Evolutionary conservation across 2,329 filamentous ascomycete genomes (phyloP), one percentile per base, ranked within the genome.

Genomic region (Colletotrichum destructivum): DNA sequence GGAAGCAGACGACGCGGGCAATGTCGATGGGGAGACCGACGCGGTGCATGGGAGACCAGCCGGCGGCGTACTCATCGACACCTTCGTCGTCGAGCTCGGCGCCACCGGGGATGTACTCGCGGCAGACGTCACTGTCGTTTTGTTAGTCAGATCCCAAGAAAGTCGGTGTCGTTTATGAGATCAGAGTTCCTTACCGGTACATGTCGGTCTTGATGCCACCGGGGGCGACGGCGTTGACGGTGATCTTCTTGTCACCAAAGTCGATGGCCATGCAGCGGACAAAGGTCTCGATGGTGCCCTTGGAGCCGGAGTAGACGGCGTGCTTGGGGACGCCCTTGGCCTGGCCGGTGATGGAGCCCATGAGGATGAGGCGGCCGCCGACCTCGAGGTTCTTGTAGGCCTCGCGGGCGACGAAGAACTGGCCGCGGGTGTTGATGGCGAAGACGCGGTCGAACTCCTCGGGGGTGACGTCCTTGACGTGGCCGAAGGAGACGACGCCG

Each of bases 241-340:
- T 92, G 79, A 92, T 91, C 67, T 89, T 88, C 77, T 90, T 87
- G 83, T 91, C 88, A 65, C 91, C 89, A 75, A 88, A 90, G 84
- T 93, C 88, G 57, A 90, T 91, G 6, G 93, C 91, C 82, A 94
- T 92, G 76, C 88, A 90, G 80, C 93, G 91, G 75, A 93, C 91
- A 81, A 94, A 93, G 13, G 91, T 92, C 82, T 94, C 93, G 72
- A 94, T 91, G 47, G 93, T 90, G 76, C 92, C 93, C 86, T 95
- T 95, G 81, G 87, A 90, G 16, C 90, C 92, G 26, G 92, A 92
- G 86, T 95, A 95, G 59, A 95, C 86, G 16, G 91, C 87, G 80
- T 94, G 92, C 78, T 90, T 89, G 72, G 91, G 90, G 21, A 94
- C 91, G 60, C 88, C 91, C 79, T 90, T 88, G 69, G 82, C 92